These are phyloP conservation scores for Trametes coccinea DNA, from an alignment of 768 basidiomycete species.

Conservation along the genomic window DNA sequence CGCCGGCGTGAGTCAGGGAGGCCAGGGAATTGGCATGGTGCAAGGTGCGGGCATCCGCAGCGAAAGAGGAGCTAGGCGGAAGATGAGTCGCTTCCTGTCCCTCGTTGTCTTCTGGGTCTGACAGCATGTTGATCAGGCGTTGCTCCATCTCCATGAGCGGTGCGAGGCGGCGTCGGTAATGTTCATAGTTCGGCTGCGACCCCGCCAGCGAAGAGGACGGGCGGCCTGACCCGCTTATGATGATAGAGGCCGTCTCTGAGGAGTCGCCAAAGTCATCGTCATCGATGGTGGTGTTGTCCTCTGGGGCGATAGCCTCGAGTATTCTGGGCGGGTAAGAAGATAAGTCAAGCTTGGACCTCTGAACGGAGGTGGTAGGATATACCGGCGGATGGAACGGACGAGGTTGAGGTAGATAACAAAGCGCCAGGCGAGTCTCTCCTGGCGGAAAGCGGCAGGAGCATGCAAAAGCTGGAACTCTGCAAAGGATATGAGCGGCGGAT, in stretches of 20 bases:
- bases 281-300: slow-evolving; percentile 55
- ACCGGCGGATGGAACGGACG: slow-evolving; percentile 79
- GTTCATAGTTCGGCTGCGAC: slow-evolving; percentile 57
- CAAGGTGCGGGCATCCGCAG: slow-evolving; percentile 13
- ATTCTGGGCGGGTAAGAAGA: slow-evolving; percentile 47
- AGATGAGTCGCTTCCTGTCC: slow-evolving; percentile 58
- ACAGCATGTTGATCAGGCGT: slow-evolving; percentile 63
- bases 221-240: slow-evolving; percentile 40
- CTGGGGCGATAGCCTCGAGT: slow-evolving; percentile 70
- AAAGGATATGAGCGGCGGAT: slow-evolving; percentile 21
- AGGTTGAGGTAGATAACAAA: slow-evolving; percentile 88
- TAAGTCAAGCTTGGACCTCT: background rate
- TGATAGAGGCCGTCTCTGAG: slow-evolving; percentile 50
- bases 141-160: slow-evolving; percentile 73
- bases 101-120: slow-evolving; percentile 67
- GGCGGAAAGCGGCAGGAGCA: slow-evolving; percentile 71
- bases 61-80: slow-evolving; percentile 29
- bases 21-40: slow-evolving; percentile 12
- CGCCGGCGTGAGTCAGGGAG: slow-evolving; percentile 6
- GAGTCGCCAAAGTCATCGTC: slow-evolving; percentile 58
- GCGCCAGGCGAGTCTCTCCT: slow-evolving; percentile 83
- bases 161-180: slow-evolving; percentile 60
- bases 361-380: slow-evolving; percentile 21
- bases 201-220: slow-evolving; percentile 51
- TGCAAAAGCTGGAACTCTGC: slow-evolving; percentile 85